A percentile compares a stretch with the other conserved stretches of the same genome.
Conservation (phyloP, 495 filamentous ascomycete genomes). For the Antarctomyces pellizariae region DNA sequence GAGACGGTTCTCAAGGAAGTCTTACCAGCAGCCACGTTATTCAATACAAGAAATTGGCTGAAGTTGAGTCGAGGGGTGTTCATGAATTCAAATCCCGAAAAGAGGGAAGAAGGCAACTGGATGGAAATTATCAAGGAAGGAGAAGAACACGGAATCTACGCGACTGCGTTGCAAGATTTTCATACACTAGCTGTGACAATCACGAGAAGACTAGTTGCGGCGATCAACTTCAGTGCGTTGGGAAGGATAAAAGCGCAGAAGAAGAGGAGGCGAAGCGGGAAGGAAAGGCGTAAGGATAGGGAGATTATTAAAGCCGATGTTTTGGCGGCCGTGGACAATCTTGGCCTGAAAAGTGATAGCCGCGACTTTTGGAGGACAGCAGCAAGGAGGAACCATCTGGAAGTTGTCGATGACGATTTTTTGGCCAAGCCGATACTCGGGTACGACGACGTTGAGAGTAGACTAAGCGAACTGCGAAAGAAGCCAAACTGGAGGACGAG, state of each 20-base stretch:
- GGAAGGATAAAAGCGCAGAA: conserved; percentile 25
- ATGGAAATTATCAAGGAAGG: conserved; percentile 18
- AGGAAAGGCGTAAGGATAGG: conserved; percentile 12
- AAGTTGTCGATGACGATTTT: conserved; percentile 27
- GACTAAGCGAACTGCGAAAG: too few relatives aligned
- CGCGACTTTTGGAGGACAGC: conserved; percentile 32
- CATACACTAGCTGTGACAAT: conserved; percentile 40
- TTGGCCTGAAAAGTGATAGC: conserved; percentile 22
- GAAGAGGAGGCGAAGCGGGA: too few relatives aligned
- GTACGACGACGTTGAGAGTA: not conserved
- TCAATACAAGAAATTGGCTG: conserved; percentile 37
- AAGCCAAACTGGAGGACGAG: too few relatives aligned
- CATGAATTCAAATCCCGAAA: conserved; percentile 48
- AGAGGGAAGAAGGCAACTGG: conserved; percentile 40
- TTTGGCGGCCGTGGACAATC: conserved; percentile 31
- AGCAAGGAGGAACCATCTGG: conserved; percentile 33
- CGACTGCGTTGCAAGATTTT: conserved; percentile 48
- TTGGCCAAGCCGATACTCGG: too few relatives aligned
- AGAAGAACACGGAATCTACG: conserved; percentile 38
- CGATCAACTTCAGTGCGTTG: conserved; percentile 40
- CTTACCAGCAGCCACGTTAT: conserved; percentile 28
- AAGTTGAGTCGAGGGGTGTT: conserved; percentile 40
- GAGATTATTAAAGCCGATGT: conserved; percentile 37
- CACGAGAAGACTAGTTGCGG: conserved; percentile 43
- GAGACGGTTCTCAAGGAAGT: conserved; percentile 14